Evolutionary conservation across 1,284 basidiomycete species (phyloP).

Genomic region (Puccinia novopanici): DNA sequence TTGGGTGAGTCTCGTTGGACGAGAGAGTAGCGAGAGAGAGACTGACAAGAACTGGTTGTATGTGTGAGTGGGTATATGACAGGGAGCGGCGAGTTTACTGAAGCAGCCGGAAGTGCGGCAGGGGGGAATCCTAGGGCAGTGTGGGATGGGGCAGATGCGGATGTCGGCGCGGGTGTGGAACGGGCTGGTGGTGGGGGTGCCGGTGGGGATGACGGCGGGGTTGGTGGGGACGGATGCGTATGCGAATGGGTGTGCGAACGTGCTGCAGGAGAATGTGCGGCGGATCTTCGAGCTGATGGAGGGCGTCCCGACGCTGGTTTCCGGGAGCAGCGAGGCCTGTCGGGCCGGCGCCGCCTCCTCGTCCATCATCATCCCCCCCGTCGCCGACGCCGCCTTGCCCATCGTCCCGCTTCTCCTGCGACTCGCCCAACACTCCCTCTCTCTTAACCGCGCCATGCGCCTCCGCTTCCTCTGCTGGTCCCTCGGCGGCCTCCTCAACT

Average conservation of each 20-base stretch:
- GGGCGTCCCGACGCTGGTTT: background rate
- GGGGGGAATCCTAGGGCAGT: background rate
- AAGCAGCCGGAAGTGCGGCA: constrained; percentile 13
- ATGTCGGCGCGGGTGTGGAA: constrained; percentile 19
- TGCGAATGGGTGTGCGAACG: constrained; percentile 5
- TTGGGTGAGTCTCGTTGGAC: constrained; percentile 30
- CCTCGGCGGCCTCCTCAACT: constrained; percentile 24
- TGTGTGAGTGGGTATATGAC: too few species aligned
- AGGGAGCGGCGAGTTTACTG: constrained; percentile 36
- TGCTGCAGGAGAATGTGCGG: background rate
- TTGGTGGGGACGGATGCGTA: background rate
- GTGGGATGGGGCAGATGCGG: background rate
- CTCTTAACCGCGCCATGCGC: background rate
- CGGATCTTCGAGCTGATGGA: constrained; percentile 23
- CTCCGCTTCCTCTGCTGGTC: constrained; percentile 24
- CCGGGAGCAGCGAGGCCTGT: too few species aligned
- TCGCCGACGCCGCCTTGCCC: too few species aligned
- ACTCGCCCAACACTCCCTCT: background rate
- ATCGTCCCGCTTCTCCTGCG: background rate
- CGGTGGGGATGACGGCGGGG: background rate
- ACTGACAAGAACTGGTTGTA: too few species aligned
- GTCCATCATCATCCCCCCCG: too few species aligned
- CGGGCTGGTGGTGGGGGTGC: background rate
- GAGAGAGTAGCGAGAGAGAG: too few species aligned
- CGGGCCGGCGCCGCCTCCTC: too few species aligned